These are phyloP conservation scores for Vaccinium darrowii DNA, from an alignment of 148 eudicot species.

Conservation along the genomic window DNA sequence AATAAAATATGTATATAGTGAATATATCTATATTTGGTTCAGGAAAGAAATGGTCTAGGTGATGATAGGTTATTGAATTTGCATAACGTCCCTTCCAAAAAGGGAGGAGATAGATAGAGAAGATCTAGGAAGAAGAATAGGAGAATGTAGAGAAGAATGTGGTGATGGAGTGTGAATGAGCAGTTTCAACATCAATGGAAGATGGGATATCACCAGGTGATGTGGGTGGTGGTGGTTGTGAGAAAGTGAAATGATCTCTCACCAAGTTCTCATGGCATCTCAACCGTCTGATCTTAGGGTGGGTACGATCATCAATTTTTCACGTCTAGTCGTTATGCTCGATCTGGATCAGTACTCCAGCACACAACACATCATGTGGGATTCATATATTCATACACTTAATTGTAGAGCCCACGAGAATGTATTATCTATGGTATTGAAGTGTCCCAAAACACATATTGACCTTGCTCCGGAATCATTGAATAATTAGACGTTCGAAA, in stretches of 20 bases:
- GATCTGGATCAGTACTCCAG: not conserved
- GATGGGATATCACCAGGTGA: slow-evolving; percentile 11
- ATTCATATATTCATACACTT: no score
- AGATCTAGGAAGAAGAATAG: slow-evolving; percentile 2
- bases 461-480: no score
- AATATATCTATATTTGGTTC: not conserved
- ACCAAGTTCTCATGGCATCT: not conserved
- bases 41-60: not conserved
- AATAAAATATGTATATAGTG: not conserved
- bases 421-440: no score
- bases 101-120: slow-evolving; percentile 1
- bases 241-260: slow-evolving; percentile 17
- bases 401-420: no score
- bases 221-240: slow-evolving; percentile 7
- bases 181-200: slow-evolving; percentile 14
- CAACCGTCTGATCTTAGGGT: not conserved
- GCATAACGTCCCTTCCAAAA: not conserved
- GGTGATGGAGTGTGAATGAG: slow-evolving; percentile 3
- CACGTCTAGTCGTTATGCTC: not conserved
- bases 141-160: slow-evolving; percentile 6
- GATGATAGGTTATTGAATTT: not conserved
- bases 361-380: not conserved
- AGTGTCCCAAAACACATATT: no score
- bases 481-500: not conserved
- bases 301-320: not conserved